Evolutionary conservation across 140 eudicot species (phyloP).

Genomic region (Erigeron philadelphicus): DNA sequence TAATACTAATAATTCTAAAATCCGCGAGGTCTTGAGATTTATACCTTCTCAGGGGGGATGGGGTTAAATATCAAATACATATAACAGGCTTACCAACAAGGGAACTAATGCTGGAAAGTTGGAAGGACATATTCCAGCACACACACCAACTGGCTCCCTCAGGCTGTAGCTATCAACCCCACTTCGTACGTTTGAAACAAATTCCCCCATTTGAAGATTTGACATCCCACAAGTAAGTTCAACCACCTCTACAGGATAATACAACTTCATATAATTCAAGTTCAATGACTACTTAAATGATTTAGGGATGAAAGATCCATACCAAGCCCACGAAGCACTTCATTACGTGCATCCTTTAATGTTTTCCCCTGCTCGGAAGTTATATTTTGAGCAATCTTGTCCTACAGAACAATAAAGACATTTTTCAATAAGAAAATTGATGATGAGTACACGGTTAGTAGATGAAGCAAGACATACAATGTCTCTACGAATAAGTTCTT

Average conservation of each 20-base stretch:
- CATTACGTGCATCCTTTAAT: slow-evolving; percentile 82
- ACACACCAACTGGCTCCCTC: slow-evolving; percentile 89
- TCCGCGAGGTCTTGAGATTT: not conserved
- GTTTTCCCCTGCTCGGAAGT: slow-evolving; percentile 92
- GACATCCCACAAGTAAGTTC: slow-evolving; percentile 92
- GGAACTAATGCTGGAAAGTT: slow-evolving; percentile 94
- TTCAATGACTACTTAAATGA: slow-evolving; percentile 3
- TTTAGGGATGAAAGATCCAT: slow-evolving; percentile 27
- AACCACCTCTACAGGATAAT: slow-evolving; percentile 68
- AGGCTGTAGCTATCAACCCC: slow-evolving; percentile 79
- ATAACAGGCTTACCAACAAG: slow-evolving; percentile 53
- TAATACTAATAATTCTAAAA: slow-evolving; percentile 1
- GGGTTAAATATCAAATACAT: not conserved
- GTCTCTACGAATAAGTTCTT: slow-evolving; percentile 91
- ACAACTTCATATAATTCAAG: slow-evolving; percentile 15
- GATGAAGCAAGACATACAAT: slow-evolving; percentile 36
- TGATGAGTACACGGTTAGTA: not conserved
- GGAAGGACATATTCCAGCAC: slow-evolving; percentile 93
- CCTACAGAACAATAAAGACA: slow-evolving; percentile 38
- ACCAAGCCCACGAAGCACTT: slow-evolving; percentile 85
- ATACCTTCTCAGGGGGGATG: not conserved
- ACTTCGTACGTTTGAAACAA: slow-evolving; percentile 61
- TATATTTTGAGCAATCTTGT: slow-evolving; percentile 73
- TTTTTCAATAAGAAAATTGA: slow-evolving; percentile 18
- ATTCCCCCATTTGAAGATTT: slow-evolving; percentile 75